Percentiles rank a stretch among this genome's conserved stretches.
phyloP scores from a whole-genome alignment of 176 grass and related monocot genomes.

The Phoenix roebelenii region DNA sequence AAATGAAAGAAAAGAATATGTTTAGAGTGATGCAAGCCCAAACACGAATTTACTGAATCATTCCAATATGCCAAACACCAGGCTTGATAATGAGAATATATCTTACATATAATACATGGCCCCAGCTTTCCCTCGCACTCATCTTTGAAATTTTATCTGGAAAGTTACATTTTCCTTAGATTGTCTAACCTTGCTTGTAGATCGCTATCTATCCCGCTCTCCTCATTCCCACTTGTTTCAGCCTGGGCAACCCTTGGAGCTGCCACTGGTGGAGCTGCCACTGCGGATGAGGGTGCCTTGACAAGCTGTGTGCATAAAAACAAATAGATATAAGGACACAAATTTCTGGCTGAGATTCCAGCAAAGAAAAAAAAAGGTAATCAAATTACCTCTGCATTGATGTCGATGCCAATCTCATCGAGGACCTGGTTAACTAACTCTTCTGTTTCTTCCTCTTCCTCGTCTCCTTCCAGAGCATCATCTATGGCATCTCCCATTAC shows the following conservation, averaged over 20 bases:
- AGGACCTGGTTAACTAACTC: conserved; percentile 76
- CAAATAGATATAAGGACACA: too few relatives aligned
- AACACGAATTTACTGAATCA: too few relatives aligned
- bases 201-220: conserved; percentile 55
- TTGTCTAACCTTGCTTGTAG: conserved; percentile 66
- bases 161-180: conserved; percentile 58
- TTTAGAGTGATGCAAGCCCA: too few relatives aligned
- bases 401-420: conserved; percentile 65
- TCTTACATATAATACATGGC: too few relatives aligned
- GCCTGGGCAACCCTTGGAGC: conserved; percentile 41
- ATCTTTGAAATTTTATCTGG: neutral
- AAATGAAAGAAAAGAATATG: too few relatives aligned
- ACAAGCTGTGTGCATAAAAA: conserved; percentile 33
- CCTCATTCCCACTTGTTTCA: conserved; percentile 37
- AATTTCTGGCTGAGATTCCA: too few relatives aligned
- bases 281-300: conserved; percentile 38
- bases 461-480: conserved; percentile 61
- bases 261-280: conserved; percentile 22
- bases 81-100: too few relatives aligned
- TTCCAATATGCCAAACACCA: too few relatives aligned
- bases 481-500: conserved; percentile 67
- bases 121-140: too few relatives aligned
- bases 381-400: conserved; percentile 54
- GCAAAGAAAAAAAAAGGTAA: neutral
- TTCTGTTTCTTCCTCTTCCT: conserved; percentile 80